phyloP scores from a whole-genome alignment of 2,329 filamentous ascomycete genomes.

The Colletotrichum musicola region DNA sequence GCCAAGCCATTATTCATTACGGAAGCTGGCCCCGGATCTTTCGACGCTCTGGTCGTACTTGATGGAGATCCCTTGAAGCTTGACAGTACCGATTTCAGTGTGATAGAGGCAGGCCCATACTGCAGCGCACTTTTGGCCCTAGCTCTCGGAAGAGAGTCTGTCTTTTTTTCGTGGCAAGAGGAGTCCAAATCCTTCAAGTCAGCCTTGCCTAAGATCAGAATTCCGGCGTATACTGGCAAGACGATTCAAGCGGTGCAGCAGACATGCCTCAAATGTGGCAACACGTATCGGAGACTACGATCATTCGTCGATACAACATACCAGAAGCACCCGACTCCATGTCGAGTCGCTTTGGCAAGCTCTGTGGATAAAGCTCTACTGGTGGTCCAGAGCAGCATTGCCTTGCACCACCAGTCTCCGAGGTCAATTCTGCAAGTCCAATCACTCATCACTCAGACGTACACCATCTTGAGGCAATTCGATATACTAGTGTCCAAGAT shows the following conservation, averaged over 20 bases:
- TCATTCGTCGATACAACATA: conserved; percentile 62
- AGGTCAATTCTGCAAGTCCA: conserved; percentile 67
- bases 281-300: conserved; percentile 59
- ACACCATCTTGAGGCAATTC: conserved; percentile 64
- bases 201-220: conserved; percentile 59
- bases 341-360: conserved; percentile 65
- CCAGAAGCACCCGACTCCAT: conserved; percentile 56
- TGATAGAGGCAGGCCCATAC: conserved; percentile 64
- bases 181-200: conserved; percentile 65
- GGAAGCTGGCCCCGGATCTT: conserved; percentile 74
- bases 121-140: conserved; percentile 72
- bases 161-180: conserved; percentile 75
- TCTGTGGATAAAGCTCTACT: conserved; percentile 62
- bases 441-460: conserved; percentile 59
- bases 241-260: conserved; percentile 60
- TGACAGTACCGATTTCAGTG: conserved; percentile 52
- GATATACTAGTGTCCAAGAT: conserved; percentile 63
- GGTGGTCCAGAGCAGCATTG: conserved; percentile 63
- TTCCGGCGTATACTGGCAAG: conserved; percentile 68
- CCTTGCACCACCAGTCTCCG: conserved; percentile 54
- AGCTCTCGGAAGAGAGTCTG: conserved; percentile 77
- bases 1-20: conserved; percentile 69
- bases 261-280: conserved; percentile 62
- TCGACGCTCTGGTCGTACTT: conserved; percentile 71
- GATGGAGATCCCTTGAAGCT: conserved; percentile 55